Base-by-base conservation (phyloP, 352 stramenopile species). In the Phytopythium kandeliae region DNA sequence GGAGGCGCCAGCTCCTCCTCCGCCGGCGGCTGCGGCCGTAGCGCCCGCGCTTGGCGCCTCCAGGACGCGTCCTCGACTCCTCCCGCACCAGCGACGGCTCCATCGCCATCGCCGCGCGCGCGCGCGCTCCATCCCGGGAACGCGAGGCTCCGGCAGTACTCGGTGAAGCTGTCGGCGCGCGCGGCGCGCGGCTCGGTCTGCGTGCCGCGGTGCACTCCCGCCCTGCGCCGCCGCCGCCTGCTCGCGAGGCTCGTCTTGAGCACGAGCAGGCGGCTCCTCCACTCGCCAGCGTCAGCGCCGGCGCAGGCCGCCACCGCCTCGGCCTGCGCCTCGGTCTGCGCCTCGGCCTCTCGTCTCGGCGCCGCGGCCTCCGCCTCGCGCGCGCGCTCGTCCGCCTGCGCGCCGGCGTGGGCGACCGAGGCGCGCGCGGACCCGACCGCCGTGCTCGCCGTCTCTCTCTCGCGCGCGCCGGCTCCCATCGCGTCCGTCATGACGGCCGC, bases 81-180 rank as follows among this genome's bases (percentile, higher is more conserved):
- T 31, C 28, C 28, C 28, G 28, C 28, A 31, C 9, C 28, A 31
- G n/a, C n/a, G n/a, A n/a, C n/a, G n/a, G n/a, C n/a, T n/a, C n/a
- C n/a, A n/a, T n/a, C n/a, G n/a, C n/a, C n/a, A n/a, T n/a, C n/a
- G 28, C 22, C 26, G 4, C 31, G 28, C 1, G n/a, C 44, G 6
- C 38, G n/a, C 2, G 31, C 12, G 6, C 44, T 38, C 44, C 9
- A 17, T 8, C 26, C 19, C 10, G 45, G 30, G 45, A 51, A 51
- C 2, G 45, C 45, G 7, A 51, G 28, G 28, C 45, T 51, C 35
- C 45, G 45, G 22, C 45, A 51, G 21, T 51, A 51, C n/a, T 51
- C 45, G n/a, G 30, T 51, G 30, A 51, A 51, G 33, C 45, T 51
- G 28, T 51, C 45, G 22, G 24, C 9, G 25, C 30, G 19, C 30